Percentiles rank a stretch among this genome's conserved stretches.
These are phyloP conservation scores for Leccinum fibrillosum DNA, from an alignment of 768 basidiomycete species.

Conservation along the genomic window DNA sequence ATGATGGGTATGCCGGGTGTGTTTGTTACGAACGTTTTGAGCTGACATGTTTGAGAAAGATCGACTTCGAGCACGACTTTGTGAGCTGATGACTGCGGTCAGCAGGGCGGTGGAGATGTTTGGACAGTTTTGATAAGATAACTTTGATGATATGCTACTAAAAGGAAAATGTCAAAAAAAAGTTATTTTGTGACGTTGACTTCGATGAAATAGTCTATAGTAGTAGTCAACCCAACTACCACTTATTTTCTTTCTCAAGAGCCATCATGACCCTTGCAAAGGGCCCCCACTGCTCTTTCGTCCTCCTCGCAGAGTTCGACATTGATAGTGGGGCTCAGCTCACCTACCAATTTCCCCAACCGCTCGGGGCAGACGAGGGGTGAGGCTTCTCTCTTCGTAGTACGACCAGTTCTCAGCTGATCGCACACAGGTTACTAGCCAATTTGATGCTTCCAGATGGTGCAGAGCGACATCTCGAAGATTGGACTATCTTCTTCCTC, in stretches of 20 bases:
- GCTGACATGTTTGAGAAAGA: slow-evolving; percentile 24
- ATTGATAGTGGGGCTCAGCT: slow-evolving; percentile 92
- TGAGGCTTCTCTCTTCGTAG: slow-evolving; percentile 28
- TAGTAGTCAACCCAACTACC: neutral
- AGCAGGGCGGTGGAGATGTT: slow-evolving; percentile 27
- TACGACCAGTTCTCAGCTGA: slow-evolving; percentile 1
- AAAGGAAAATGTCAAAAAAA: slow-evolving; percentile 26
- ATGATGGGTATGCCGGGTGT: slow-evolving; percentile 23
- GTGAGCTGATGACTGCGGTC: slow-evolving; percentile 27
- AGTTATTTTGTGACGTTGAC: neutral
- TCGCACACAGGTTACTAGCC: slow-evolving; percentile 67
- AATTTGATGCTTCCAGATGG: slow-evolving; percentile 99
- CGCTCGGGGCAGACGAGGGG: slow-evolving; percentile 94
- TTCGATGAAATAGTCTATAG: neutral
- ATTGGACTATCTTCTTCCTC: slow-evolving; percentile 98
- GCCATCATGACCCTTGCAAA: slow-evolving; percentile 50
- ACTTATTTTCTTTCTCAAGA: neutral
- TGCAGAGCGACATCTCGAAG: slow-evolving; percentile 89
- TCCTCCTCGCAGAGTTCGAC: slow-evolving; percentile 98
- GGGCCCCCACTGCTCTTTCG: slow-evolving; percentile 84
- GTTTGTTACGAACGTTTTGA: neutral
- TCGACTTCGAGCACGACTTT: slow-evolving; percentile 19
- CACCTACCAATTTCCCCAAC: slow-evolving; percentile 94
- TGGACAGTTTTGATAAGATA: slow-evolving; percentile 10
- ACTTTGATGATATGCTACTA: slow-evolving; percentile 1